phyloP scores from a whole-genome alignment of 2,329 filamentous ascomycete genomes.

The Ustulina deusta region DNA sequence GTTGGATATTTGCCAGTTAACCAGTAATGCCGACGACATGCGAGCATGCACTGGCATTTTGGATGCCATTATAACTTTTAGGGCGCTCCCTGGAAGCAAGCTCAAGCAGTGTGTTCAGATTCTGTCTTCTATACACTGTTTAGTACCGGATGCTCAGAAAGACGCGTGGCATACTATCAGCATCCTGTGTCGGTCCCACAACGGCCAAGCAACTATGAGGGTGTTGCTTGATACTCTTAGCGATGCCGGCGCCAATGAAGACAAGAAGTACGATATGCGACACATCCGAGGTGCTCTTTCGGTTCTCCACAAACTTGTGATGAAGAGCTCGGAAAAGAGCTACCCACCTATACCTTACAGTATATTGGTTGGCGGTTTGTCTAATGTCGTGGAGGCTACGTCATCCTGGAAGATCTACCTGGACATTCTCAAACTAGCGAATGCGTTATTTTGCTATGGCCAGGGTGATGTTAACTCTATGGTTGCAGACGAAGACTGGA shows the following conservation, averaged over 20 bases:
- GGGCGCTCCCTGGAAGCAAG: conserved; percentile 72
- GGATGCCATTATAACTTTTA: conserved; percentile 78
- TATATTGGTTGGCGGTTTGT: conserved; percentile 68
- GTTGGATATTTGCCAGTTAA: conserved; percentile 75
- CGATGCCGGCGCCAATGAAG: conserved; percentile 59
- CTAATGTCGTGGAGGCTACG: conserved; percentile 61
- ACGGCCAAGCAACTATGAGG: conserved; percentile 76
- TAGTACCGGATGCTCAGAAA: conserved; percentile 70
- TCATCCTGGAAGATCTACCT: conserved; percentile 60
- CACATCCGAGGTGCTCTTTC: conserved; percentile 72
- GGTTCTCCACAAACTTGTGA: conserved; percentile 72
- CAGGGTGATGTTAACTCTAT: conserved; percentile 66
- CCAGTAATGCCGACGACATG: conserved; percentile 73
- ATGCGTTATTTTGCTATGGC: conserved; percentile 66
- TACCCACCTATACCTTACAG: conserved; percentile 71
- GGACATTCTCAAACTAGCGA: conserved; percentile 65
- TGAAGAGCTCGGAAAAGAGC: conserved; percentile 68
- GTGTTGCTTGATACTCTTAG: conserved; percentile 73
- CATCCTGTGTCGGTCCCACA: conserved; percentile 79
- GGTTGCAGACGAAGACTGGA: conserved; percentile 75
- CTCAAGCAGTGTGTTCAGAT: conserved; percentile 76
- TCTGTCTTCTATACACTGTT: conserved; percentile 77
- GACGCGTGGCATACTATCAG: conserved; percentile 77
- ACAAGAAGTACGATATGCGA: conserved; percentile 64
- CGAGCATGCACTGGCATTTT: conserved; percentile 75